Conservation (phyloP, 805 yeast species). For the Cyberlindnera petersonii region DNA sequence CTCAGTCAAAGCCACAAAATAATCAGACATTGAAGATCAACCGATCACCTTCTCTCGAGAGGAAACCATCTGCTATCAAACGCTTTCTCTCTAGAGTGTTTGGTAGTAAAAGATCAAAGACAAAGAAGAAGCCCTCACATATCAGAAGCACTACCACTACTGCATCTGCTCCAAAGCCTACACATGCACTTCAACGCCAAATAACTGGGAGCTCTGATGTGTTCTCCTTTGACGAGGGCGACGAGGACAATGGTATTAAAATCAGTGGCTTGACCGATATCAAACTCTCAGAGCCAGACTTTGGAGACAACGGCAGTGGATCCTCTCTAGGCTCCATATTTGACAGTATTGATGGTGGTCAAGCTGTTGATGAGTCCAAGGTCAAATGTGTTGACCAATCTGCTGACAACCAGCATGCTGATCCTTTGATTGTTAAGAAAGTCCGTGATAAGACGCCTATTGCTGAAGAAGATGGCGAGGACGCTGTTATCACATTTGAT, state of each 20-base stretch:
- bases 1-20: neutral
- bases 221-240: constrained; percentile 27
- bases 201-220: constrained; percentile 9
- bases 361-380: too few species aligned
- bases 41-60: constrained; percentile 5
- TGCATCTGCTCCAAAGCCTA: neutral
- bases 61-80: constrained; percentile 23
- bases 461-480: constrained; percentile 13
- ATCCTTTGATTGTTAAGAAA: constrained; percentile 6
- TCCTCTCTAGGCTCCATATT: constrained; percentile 6
- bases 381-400: too few species aligned
- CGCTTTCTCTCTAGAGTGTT: constrained; percentile 21
- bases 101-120: constrained; percentile 9
- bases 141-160: neutral
- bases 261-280: constrained; percentile 15
- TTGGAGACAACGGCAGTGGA: constrained; percentile 5
- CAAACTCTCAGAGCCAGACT: constrained; percentile 21
- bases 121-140: neutral
- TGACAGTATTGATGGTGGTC: neutral
- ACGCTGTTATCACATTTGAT: constrained; percentile 23
- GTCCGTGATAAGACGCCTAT: constrained; percentile 4
- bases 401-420: too few species aligned
- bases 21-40: constrained; percentile 1
- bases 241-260: constrained; percentile 21
- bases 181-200: constrained; percentile 4